Base-by-base conservation (phyloP, 2,329 filamentous ascomycete genomes). In the Paracoccidioides lutzii region DNA sequence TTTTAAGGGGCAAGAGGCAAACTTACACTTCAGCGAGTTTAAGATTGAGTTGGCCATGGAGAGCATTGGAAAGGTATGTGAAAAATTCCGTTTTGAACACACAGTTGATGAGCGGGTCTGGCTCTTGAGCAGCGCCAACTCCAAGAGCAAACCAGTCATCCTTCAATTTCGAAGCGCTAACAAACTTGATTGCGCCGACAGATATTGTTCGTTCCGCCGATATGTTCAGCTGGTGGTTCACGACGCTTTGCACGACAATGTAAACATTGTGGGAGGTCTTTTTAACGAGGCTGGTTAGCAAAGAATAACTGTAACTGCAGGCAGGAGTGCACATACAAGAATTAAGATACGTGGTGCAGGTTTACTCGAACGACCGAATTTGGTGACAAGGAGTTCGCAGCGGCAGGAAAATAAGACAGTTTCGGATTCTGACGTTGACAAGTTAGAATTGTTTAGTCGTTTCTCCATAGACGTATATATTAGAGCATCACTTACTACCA, bases 81-180 rank as follows among this genome's bases (percentile, higher is more conserved):
- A 97, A 95, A 71, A 98, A 84, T 67, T 98, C 93, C 0, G 93
- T 98, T 76, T 98, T 98, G 71, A 98, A 83, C 22, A 96, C 76
- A 67, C 93, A 98, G 73, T 85, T 95, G 65, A 98, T 72, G 28
- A 98, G 78, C n/a, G 93, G 90, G 70, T 98, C 93, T 0, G 93
- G 79, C 68, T 97, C 91, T 67, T 95, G 89, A 7, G 85, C 84
- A 37, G 90, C 90, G n/a, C 88, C 89, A 46, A 94, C 80, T 3
- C 90, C 88, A 40, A 98, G 77, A 1, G 91, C 89, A 71, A 98
- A 96, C 93, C 93, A 98, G 71, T 98, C 93, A 64, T 98, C 93
- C 60, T 88, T 88, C 58, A 87, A 75, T 14, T 81, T 88, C 2
- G 91, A 96, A 4, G 81, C 77, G 64, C 88, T 83, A 61, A 98